These are phyloP conservation scores for Phaeophleospora eucalypticola DNA, from an alignment of 2,329 filamentous ascomycete species.

Conservation along the genomic window DNA sequence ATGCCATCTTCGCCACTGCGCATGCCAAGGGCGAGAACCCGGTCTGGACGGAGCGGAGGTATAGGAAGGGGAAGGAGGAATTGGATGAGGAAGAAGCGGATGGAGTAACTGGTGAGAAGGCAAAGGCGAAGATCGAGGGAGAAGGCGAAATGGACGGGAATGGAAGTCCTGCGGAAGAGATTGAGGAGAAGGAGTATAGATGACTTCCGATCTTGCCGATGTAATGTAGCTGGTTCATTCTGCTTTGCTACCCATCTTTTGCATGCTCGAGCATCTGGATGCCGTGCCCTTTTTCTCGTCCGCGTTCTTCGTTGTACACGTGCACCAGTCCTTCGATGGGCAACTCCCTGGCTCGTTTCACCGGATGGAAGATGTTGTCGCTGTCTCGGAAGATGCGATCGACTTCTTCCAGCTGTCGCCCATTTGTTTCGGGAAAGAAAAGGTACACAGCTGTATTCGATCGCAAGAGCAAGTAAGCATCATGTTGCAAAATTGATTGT, in stretches of 20 bases:
- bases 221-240: no score
- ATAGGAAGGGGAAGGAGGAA: constrained; percentile 14
- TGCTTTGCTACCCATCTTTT: no score
- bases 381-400: constrained; percentile 37
- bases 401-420: constrained; percentile 15
- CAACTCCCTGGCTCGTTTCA: no score
- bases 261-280: no score
- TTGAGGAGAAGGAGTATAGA: constrained; percentile 1
- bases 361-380: no score
- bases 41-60: constrained; percentile 20
- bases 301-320: no score
- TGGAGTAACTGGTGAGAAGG: neutral
- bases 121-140: neutral
- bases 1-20: constrained; percentile 24
- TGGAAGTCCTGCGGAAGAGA: neutral
- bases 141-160: neutral
- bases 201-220: no score
- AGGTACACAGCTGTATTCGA: no score
- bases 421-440: constrained; percentile 43
- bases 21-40: constrained; percentile 23
- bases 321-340: no score
- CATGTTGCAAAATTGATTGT: no score
- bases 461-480: no score
- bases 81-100: constrained; percentile 11
- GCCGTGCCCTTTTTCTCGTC: no score